Evolutionary conservation across 2,329 filamentous ascomycete species (phyloP).

Genomic region (Trichoderma harzianum): DNA sequence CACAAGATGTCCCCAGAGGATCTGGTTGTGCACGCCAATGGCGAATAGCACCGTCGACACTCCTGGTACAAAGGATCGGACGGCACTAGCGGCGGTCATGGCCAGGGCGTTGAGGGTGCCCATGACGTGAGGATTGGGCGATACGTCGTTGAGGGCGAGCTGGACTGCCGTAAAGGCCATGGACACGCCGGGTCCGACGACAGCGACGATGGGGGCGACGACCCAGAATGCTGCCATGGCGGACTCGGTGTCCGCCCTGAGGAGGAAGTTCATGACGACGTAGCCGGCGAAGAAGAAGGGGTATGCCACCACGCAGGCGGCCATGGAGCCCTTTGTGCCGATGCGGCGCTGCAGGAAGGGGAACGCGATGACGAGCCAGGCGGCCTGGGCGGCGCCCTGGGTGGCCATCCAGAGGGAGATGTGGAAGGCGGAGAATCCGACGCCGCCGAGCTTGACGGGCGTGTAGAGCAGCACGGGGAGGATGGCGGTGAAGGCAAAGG

Average conservation of each 20-base stretch:
- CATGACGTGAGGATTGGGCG: slow-evolving; percentile 60
- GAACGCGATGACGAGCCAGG: slow-evolving; percentile 70
- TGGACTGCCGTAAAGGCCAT: slow-evolving; percentile 72
- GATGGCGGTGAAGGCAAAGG: slow-evolving; percentile 68
- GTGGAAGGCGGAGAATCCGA: slow-evolving; percentile 56
- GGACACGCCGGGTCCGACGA: slow-evolving; percentile 57
- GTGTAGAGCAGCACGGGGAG: slow-evolving; percentile 68
- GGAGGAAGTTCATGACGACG: slow-evolving; percentile 52
- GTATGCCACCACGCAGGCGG: slow-evolving; percentile 51
- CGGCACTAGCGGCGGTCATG: slow-evolving; percentile 56
- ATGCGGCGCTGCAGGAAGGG: slow-evolving; percentile 62
- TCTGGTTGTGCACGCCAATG: slow-evolving; percentile 58
- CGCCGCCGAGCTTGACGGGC: slow-evolving; percentile 58
- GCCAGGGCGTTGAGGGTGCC: slow-evolving; percentile 66
- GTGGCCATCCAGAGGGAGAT: slow-evolving; percentile 66
- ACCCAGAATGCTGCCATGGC: slow-evolving; percentile 55
- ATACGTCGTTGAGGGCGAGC: slow-evolving; percentile 70
- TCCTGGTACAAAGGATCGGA: slow-evolving; percentile 65
- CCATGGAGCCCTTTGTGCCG: slow-evolving; percentile 65
- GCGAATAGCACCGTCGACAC: slow-evolving; percentile 67
- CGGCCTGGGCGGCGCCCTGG: slow-evolving; percentile 62
- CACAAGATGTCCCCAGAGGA: slow-evolving; percentile 56
- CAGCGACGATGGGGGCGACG: slow-evolving; percentile 36
- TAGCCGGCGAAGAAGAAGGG: slow-evolving; percentile 61
- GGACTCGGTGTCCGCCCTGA: slow-evolving; percentile 35